Evolutionary conservation across 306 rosid genomes (phyloP), one percentile per base, ranked within the genome.

Genomic region (Cucurbita pepo): DNA sequence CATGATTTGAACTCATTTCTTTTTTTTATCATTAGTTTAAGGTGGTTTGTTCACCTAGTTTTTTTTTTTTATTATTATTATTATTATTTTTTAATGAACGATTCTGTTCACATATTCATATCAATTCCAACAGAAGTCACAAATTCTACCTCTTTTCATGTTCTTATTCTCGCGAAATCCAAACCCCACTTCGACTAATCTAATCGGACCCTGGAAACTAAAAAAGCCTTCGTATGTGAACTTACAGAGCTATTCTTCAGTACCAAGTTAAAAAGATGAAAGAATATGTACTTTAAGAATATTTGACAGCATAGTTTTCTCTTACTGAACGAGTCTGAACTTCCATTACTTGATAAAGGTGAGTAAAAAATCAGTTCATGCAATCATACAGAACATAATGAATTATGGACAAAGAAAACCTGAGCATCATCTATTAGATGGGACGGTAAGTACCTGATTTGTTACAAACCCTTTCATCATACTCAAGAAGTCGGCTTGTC

Each of bases 391-490:
- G 10, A 63, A 9, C 52, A 30, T 2, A 30, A 40, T 63, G 54
- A 64, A 65, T 18, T 65, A 19, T 43, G 18, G n/a, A 44, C 43
- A 43, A 30, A 30, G 3, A 65, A 43, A 34, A 7, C 36, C 14
- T 48, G 41, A 21, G 36, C 13, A 69, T 13, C 14, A 5, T 25
- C 58, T 56, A 54, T 8, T 40, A 54, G 75, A 72, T 12, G 25
- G 21, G 43, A 44, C 8, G 37, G 21, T n/a, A 16, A 10, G 47
- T 86, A 95, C 99, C 99, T 95, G 99, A 83, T 82, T 89, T 70
- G 83, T 89, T 51, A 91, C 96, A 69, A 89, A 95, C 25, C 99
- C 99, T 79, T 88, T 95, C 88, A 95, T 82, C 99, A 95, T 95
- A 81, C 76, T 86, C 80, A 88, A 77, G 82, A 91, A 91, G 86